phyloP scores from a whole-genome alignment of 176 grass and related monocot species.

The Hyparrhenia diplandra region DNA sequence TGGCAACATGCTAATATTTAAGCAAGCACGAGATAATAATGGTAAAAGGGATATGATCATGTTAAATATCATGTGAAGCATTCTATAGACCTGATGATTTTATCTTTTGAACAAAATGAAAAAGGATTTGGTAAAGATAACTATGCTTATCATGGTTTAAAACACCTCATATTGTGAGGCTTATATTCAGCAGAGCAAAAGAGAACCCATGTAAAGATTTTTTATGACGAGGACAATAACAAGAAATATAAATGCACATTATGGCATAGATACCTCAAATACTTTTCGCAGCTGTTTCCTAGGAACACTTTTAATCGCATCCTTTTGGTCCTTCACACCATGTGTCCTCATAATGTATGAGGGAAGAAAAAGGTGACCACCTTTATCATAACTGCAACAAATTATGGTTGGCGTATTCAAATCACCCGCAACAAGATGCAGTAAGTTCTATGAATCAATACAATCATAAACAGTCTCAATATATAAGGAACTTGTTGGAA shows the following conservation, averaged over 20 bases:
- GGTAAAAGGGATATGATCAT: conserved; percentile 15
- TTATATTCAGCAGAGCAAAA: background rate
- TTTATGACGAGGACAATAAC: conserved; percentile 4
- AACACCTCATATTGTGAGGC: background rate
- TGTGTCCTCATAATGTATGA: conserved; percentile 94
- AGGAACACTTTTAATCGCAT: conserved; percentile 69
- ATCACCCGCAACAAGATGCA: conserved; percentile 7
- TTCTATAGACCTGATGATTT: background rate
- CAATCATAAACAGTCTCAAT: background rate
- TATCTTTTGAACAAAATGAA: background rate
- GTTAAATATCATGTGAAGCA: conserved; percentile 15
- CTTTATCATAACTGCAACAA: conserved; percentile 73
- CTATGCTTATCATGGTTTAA: conserved; percentile 1
- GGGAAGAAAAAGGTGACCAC: conserved; percentile 81
- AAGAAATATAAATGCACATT: conserved; percentile 9
- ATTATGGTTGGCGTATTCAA: conserved; percentile 1
- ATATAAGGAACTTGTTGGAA: conserved; percentile 14
- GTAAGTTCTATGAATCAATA: conserved; percentile 3
- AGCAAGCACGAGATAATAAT: conserved; percentile 17
- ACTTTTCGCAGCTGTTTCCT: conserved; percentile 81
- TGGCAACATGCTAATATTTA: conserved; percentile 32
- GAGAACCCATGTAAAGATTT: background rate
- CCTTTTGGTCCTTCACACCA: conserved; percentile 84
- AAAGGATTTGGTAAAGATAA: background rate
- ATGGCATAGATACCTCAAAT: conserved; percentile 57